These are phyloP conservation scores for Kuraishia piskuri DNA, from an alignment of 805 yeast species.

Conservation along the genomic window DNA sequence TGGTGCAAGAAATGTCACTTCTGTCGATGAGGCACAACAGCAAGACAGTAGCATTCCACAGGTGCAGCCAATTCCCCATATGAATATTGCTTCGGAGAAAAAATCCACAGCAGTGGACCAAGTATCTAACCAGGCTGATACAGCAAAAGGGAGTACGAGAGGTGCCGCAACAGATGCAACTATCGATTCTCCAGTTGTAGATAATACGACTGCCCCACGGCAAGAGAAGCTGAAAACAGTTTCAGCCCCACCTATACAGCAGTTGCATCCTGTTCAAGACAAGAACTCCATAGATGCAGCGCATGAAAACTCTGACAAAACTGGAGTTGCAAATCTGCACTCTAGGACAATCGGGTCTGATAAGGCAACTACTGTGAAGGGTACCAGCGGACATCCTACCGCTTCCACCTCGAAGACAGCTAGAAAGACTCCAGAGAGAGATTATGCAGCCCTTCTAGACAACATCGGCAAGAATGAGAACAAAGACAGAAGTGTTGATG, in stretches of 20 bases:
- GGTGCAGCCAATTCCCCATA: not conserved
- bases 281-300: no score
- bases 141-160: no score
- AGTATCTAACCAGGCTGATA: no score
- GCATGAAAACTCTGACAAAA: no score
- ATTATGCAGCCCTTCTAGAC: not conserved
- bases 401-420: not conserved
- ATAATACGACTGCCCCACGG: not conserved
- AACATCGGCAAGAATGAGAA: not conserved
- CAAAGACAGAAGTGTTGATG: not conserved
- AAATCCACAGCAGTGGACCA: no score
- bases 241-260: no score
- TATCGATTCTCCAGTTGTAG: not conserved
- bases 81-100: not conserved
- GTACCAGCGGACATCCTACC: not conserved
- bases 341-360: no score
- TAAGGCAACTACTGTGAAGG: not conserved
- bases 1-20: not conserved
- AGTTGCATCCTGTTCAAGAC: no score
- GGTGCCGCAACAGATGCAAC: not conserved
- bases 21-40: not conserved
- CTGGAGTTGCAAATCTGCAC: no score
- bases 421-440: not conserved
- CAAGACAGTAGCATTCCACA: not conserved
- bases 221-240: no score